Conservation (phyloP, 129 eudicot species). For the Solidago caesia region DNA sequence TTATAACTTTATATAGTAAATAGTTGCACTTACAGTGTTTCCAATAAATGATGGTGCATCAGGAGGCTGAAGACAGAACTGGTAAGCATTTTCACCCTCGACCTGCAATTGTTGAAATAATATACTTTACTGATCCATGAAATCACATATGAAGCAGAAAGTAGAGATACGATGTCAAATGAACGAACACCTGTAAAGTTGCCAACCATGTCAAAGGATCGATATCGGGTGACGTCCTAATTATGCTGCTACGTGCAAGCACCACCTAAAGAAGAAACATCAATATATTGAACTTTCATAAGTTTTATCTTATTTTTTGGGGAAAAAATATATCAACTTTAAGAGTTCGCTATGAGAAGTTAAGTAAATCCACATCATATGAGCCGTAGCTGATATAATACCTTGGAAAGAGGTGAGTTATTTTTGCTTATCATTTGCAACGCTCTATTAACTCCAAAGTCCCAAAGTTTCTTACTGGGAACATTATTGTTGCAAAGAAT, state of each 20-base stretch:
- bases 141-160: not conserved
- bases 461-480: conserved; percentile 78
- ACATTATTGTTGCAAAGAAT: conserved; percentile 56
- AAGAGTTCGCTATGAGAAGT: not conserved
- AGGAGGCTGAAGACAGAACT: conserved; percentile 97
- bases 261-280: conserved; percentile 54
- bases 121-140: not conserved
- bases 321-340: not conserved
- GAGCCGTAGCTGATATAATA: conserved; percentile 8
- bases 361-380: not conserved
- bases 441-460: conserved; percentile 63
- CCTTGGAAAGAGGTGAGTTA: conserved; percentile 73
- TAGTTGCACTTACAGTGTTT: conserved; percentile 75
- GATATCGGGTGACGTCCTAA: conserved; percentile 66
- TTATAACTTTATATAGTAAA: conserved; percentile 2
- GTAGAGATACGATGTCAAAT: conserved; percentile 5
- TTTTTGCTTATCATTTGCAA: conserved; percentile 61
- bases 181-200: conserved; percentile 60
- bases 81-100: conserved; percentile 87
- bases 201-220: conserved; percentile 89
- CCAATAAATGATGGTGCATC: conserved; percentile 93
- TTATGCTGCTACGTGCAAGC: conserved; percentile 96
- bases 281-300: not conserved
- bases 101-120: conserved; percentile 40
- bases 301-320: not conserved